A percentile compares a stretch with the other conserved stretches of the same genome.
Evolutionary conservation across 2,329 filamentous ascomycete species (phyloP).

Genomic region (Aureobasidium sp.): DNA sequence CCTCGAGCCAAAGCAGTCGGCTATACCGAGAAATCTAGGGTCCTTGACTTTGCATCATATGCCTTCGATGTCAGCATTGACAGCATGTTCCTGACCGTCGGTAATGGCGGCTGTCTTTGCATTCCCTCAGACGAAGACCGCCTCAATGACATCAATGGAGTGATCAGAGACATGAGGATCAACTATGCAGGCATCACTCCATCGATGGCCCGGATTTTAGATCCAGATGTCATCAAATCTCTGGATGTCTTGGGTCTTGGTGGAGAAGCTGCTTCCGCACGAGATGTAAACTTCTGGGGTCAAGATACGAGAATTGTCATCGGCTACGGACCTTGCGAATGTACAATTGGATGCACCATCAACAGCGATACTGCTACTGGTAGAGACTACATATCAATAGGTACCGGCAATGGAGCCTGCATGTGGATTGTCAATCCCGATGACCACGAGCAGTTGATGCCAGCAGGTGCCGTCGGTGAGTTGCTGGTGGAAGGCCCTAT

Average conservation of each 20-base stretch:
- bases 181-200: slow-evolving; percentile 43
- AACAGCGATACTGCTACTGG: slow-evolving; percentile 17
- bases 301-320: slow-evolving; percentile 35
- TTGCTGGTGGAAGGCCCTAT: slow-evolving; percentile 41
- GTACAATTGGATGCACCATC: slow-evolving; percentile 21
- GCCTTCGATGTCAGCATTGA: slow-evolving; percentile 20
- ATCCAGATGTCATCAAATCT: slow-evolving; percentile 33
- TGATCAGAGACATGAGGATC: slow-evolving; percentile 29
- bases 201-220: slow-evolving; percentile 36
- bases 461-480: slow-evolving; percentile 43
- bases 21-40: slow-evolving; percentile 11
- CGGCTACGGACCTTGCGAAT: slow-evolving; percentile 41
- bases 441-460: slow-evolving; percentile 27
- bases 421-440: slow-evolving; percentile 30
- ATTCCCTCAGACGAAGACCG: slow-evolving; percentile 42
- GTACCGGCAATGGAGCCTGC: slow-evolving; percentile 18
- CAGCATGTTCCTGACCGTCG: slow-evolving; percentile 18
- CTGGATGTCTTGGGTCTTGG: slow-evolving; percentile 39
- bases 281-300: slow-evolving; percentile 34
- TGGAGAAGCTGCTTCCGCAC: slow-evolving; percentile 37
- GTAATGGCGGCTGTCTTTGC: slow-evolving; percentile 20
- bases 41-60: slow-evolving; percentile 19
- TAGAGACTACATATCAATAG: slow-evolving; percentile 19
- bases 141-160: slow-evolving; percentile 42
- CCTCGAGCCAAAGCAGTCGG: slow-evolving; percentile 25